A percentile compares a stretch with the other conserved stretches of the same genome.
phyloP scores from a whole-genome alignment of 2,329 filamentous ascomycete species.

The Aureobasidium lini region DNA sequence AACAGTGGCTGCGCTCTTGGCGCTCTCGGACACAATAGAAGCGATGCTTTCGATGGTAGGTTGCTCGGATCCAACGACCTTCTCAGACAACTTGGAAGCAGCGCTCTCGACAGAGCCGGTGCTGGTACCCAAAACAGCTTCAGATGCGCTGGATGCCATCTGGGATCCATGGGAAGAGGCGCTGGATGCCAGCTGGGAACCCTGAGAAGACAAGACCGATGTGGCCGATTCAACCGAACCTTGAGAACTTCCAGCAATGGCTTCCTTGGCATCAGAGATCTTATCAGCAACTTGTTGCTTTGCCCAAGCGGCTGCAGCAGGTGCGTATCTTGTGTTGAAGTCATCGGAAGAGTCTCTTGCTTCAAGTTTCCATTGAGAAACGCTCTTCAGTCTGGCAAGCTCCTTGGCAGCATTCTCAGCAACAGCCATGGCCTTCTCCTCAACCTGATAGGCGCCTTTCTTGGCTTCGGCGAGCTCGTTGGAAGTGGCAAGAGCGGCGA shows the following conservation, averaged over 20 bases:
- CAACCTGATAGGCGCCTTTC: constrained; percentile 58
- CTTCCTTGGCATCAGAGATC: constrained; percentile 26
- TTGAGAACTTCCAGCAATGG: constrained; percentile 28
- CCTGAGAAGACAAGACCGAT: constrained; percentile 27
- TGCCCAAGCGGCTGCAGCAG: constrained; percentile 45
- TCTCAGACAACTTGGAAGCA: constrained; percentile 47
- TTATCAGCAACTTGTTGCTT: constrained; percentile 32
- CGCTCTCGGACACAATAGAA: constrained; percentile 19
- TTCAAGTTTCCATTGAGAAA: constrained; percentile 74
- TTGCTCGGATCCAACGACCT: constrained; percentile 19
- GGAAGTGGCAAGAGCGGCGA: constrained; percentile 66
- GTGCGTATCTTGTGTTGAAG: constrained; percentile 63
- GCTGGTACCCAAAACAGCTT: constrained; percentile 31
- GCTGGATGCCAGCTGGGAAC: constrained; percentile 26
- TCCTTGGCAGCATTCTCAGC: constrained; percentile 75
- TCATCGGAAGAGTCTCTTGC: constrained; percentile 68
- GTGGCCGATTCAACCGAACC: constrained; percentile 30
- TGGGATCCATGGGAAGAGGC: constrained; percentile 20
- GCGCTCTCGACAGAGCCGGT: constrained; percentile 44
- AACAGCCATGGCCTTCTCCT: constrained; percentile 71
- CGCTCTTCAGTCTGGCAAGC: constrained; percentile 71
- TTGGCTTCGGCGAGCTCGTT: constrained; percentile 66
- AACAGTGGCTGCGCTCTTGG: constrained; percentile 14
- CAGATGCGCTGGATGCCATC: constrained; percentile 23
- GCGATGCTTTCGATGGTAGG: constrained; percentile 13